These are phyloP conservation scores for Teratosphaeriaceae sp. DNA, from an alignment of 2,329 filamentous ascomycete genomes.

Conservation along the genomic window DNA sequence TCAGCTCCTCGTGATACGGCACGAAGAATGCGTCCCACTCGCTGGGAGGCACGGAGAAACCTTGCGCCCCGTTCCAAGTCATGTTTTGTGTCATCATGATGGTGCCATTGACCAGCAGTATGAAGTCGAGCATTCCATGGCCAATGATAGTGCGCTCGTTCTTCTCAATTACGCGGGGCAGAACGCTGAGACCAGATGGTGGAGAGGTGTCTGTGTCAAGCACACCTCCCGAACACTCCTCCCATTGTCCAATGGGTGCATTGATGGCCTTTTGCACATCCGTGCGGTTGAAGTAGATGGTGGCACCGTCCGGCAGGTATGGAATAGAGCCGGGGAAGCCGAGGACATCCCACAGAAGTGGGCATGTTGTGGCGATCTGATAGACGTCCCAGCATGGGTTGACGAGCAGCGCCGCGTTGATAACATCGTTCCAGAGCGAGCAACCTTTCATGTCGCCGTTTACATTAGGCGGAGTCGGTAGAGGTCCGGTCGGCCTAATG, in stretches of 20 bases:
- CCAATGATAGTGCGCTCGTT: conserved; percentile 68
- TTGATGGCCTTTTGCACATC: conserved; percentile 34
- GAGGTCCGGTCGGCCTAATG: conserved; percentile 53
- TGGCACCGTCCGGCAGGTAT: conserved; percentile 57
- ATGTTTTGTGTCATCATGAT: conserved; percentile 72
- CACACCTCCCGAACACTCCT: conserved; percentile 48
- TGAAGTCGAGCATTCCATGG: conserved; percentile 64
- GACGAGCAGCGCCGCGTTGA: conserved; percentile 44
- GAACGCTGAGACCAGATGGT: conserved; percentile 50
- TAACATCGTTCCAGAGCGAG: conserved; percentile 41
- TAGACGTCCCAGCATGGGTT: conserved; percentile 82
- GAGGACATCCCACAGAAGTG: conserved; percentile 61
- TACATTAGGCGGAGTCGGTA: conserved; percentile 48
- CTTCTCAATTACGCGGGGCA: conserved; percentile 66
- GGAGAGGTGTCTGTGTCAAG: conserved; percentile 46
- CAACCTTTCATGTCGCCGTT: conserved; percentile 46
- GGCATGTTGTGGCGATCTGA: conserved; percentile 60
- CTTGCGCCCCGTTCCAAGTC: conserved; percentile 67
- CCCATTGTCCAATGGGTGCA: conserved; percentile 58
- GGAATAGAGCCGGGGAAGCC: conserved; percentile 58
- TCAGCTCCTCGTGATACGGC: conserved; percentile 51
- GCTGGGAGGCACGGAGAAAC: conserved; percentile 56
- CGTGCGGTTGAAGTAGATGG: conserved; percentile 39
- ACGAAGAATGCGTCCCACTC: conserved; percentile 58
- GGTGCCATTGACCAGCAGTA: conserved; percentile 62